phyloP scores from a whole-genome alignment of 495 filamentous ascomycete genomes.

The Recurvomyces mirabilis region DNA sequence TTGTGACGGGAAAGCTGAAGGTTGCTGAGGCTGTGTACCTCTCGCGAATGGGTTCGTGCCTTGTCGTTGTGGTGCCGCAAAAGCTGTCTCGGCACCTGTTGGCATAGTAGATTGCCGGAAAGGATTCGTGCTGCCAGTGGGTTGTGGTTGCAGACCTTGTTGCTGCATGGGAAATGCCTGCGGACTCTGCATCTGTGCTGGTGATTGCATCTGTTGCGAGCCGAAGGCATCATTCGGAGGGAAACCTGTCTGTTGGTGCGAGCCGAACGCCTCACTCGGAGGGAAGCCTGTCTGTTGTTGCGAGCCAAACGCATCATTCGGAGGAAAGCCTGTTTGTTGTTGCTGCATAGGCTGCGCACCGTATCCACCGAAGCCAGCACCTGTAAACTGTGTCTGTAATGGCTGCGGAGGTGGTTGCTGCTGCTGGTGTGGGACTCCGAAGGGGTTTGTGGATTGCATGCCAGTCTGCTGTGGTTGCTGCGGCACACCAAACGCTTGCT shows the following conservation, averaged over 20 bases:
- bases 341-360: constrained; percentile 47
- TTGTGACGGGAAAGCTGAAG: too few relatives aligned
- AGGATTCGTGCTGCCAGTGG: constrained; percentile 77
- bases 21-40: too few relatives aligned
- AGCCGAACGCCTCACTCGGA: neutral
- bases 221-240: neutral
- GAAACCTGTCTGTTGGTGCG: constrained; percentile 19
- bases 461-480: constrained; percentile 26
- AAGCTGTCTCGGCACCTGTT: constrained; percentile 33
- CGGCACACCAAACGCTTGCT: constrained; percentile 31
- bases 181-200: constrained; percentile 22
- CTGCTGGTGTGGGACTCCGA: constrained; percentile 41
- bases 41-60: too few relatives aligned
- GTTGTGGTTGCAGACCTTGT: constrained; percentile 51
- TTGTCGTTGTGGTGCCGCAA: constrained; percentile 35
- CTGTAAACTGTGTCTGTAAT: constrained; percentile 46
- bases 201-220: constrained; percentile 15
- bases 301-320: constrained; percentile 31
- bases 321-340: constrained; percentile 44
- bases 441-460: constrained; percentile 36
- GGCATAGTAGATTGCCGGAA: constrained; percentile 63
- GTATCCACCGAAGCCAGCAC: constrained; percentile 81
- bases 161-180: constrained; percentile 33
- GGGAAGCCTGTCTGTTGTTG: constrained; percentile 3
- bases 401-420: constrained; percentile 30